Percentiles rank a stretch among this genome's conserved stretches.
Conservation (phyloP, 2,329 filamentous ascomycete genomes). For the Aspergillus chevalieri region DNA sequence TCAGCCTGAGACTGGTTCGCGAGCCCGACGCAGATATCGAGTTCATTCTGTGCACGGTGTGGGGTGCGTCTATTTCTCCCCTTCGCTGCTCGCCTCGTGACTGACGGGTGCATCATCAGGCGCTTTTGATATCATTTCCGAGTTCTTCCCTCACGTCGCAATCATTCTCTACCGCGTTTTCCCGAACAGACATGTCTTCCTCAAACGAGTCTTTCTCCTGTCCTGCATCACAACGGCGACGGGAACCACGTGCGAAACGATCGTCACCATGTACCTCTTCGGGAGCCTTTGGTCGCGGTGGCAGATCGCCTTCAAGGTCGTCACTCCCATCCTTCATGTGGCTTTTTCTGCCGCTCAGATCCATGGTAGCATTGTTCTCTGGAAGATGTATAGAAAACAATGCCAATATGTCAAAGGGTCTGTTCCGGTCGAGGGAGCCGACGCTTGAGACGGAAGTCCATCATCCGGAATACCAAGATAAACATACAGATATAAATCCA, state of each 20-base stretch:
- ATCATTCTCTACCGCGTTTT: slow-evolving; percentile 43
- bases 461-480: too few species aligned
- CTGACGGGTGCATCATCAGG: slow-evolving; percentile 20
- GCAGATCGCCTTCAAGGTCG: slow-evolving; percentile 40
- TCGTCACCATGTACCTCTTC: slow-evolving; percentile 42
- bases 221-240: slow-evolving; percentile 33
- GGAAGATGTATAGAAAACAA: slow-evolving; percentile 27
- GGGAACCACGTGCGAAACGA: slow-evolving; percentile 38
- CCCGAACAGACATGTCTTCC: slow-evolving; percentile 33
- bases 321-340: slow-evolving; percentile 39
- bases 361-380: slow-evolving; percentile 40
- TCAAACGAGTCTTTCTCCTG: slow-evolving; percentile 33
- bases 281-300: slow-evolving; percentile 38
- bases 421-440: too few species aligned
- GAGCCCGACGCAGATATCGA: slow-evolving; percentile 30
- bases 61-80: slow-evolving; percentile 26
- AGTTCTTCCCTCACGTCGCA: slow-evolving; percentile 42
- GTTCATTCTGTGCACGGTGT: slow-evolving; percentile 34
- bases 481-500: too few species aligned
- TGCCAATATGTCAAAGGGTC: too few species aligned
- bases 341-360: slow-evolving; percentile 40
- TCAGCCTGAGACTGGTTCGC: slow-evolving; percentile 23
- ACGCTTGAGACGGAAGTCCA: too few species aligned
- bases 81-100: not conserved
- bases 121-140: slow-evolving; percentile 42